Percentiles rank a stretch among this genome's conserved stretches.
Evolutionary conservation across 371 early-diverging fungal species (phyloP).

Genomic region (Rhizopus sp.): DNA sequence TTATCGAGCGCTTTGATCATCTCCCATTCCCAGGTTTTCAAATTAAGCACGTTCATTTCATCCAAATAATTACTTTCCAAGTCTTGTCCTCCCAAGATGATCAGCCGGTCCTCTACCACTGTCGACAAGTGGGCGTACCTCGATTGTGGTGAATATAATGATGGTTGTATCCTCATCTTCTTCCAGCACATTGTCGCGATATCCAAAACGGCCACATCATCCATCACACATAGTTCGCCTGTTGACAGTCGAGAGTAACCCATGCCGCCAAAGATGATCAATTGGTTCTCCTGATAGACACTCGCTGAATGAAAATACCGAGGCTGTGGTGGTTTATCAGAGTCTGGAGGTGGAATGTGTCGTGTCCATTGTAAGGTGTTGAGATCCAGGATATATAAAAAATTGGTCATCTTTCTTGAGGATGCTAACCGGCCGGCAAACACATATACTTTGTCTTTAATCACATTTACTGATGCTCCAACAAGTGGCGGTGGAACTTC

Average conservation of each 20-base stretch:
- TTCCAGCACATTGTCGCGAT: constrained; percentile 67
- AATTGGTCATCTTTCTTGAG: constrained; percentile 69
- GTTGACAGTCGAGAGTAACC: constrained; percentile 40
- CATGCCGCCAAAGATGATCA: constrained; percentile 69
- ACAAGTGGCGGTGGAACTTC: constrained; percentile 80
- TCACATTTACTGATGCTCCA: constrained; percentile 70
- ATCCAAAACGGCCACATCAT: constrained; percentile 75
- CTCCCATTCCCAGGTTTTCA: constrained; percentile 70
- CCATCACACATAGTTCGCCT: constrained; percentile 57
- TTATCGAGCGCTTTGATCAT: constrained; percentile 66
- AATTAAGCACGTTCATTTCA: constrained; percentile 76
- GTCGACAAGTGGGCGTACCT: constrained; percentile 82
- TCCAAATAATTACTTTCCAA: constrained; percentile 74
- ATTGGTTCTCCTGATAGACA: constrained; percentile 48
- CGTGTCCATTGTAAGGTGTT: constrained; percentile 62
- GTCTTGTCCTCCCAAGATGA: constrained; percentile 85
- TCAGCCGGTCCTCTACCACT: constrained; percentile 57
- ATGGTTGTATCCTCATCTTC: constrained; percentile 46
- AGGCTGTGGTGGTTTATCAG: constrained; percentile 49
- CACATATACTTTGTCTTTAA: constrained; percentile 64
- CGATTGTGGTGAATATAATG: constrained; percentile 64
- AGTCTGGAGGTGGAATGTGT: constrained; percentile 42
- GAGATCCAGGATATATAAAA: constrained; percentile 67
- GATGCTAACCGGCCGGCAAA: constrained; percentile 75
- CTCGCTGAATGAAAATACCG: constrained; percentile 80